A percentile compares a stretch with the other conserved stretches of the same genome.
Conservation (phyloP, 2,329 filamentous ascomycete genomes). For the Didymella keratinophila region DNA sequence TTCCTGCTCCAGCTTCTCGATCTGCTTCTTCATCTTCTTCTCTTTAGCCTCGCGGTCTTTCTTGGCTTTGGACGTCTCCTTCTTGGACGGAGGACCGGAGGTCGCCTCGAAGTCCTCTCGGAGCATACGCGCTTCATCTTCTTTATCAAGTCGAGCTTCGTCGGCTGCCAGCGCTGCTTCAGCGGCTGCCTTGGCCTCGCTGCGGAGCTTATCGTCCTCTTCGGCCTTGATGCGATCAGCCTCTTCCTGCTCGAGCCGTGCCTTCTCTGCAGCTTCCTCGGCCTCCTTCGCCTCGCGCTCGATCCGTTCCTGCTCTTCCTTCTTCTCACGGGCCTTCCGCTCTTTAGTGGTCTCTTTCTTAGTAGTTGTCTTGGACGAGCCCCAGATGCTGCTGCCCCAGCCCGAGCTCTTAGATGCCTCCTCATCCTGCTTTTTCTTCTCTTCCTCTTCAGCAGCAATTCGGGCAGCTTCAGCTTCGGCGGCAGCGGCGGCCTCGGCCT, state of each 20-base stretch:
- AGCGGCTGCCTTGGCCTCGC: conserved; percentile 28
- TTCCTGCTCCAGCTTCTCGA: conserved; percentile 38
- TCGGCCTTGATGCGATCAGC: conserved; percentile 27
- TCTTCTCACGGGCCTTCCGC: conserved; percentile 46
- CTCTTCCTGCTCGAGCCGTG: conserved; percentile 31
- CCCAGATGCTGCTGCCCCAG: conserved; percentile 33
- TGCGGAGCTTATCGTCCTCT: conserved; percentile 42
- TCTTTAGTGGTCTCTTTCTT: conserved; percentile 52
- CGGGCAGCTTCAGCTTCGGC: conserved; percentile 22
- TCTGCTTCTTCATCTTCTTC: conserved; percentile 39
- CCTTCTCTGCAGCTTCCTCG: conserved; percentile 33
- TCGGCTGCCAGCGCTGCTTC: conserved; percentile 30
- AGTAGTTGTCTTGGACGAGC: conserved; percentile 30
- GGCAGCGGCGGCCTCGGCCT: conserved; percentile 20
- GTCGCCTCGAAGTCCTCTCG: conserved; percentile 33
- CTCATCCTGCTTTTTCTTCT: conserved; percentile 37
- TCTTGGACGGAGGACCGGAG: conserved; percentile 42
- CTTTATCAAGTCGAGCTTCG: conserved; percentile 26
- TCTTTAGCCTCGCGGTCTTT: conserved; percentile 40
- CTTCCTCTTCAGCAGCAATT: conserved; percentile 41
- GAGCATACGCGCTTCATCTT: conserved; percentile 20
- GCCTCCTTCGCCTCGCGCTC: conserved; percentile 24
- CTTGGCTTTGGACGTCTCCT: conserved; percentile 41
- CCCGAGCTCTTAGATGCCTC: conserved; percentile 34
- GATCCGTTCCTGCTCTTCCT: conserved; percentile 31